Evolutionary conservation across 2,329 filamentous ascomycete genomes (phyloP).

Genomic region (Diplodia corticola): DNA sequence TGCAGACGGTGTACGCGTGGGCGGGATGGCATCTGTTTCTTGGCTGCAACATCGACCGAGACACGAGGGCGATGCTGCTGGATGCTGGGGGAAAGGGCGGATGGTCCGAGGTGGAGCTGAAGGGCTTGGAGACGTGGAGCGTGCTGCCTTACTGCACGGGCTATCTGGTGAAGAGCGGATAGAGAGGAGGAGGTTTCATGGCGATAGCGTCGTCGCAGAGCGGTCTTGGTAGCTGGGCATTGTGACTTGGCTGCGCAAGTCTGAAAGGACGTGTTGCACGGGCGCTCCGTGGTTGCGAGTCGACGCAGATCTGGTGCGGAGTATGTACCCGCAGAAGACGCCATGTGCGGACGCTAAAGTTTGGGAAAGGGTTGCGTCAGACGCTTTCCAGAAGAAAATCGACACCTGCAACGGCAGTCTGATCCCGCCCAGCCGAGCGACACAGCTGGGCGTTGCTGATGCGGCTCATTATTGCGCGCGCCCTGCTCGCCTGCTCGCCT

Average conservation of each 20-base stretch:
- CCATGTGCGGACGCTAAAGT: not conserved
- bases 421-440: slow-evolving; percentile 11
- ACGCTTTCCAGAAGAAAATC: not conserved
- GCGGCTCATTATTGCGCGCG: not conserved
- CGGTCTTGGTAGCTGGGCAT: not conserved
- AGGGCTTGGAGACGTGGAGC: slow-evolving; percentile 36
- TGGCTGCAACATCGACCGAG: slow-evolving; percentile 53
- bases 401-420: not conserved
- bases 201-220: not conserved
- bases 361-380: not conserved
- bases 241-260: not conserved
- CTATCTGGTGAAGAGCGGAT: slow-evolving; percentile 37
- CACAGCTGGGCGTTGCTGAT: too few species aligned
- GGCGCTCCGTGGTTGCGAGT: not conserved
- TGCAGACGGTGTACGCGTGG: slow-evolving; percentile 49
- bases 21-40: slow-evolving; percentile 55
- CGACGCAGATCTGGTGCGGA: not conserved
- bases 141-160: slow-evolving; percentile 41
- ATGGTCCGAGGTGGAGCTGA: slow-evolving; percentile 53
- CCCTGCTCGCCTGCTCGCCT: too few species aligned
- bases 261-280: not conserved
- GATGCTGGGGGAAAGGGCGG: slow-evolving; percentile 42
- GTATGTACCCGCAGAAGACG: not conserved
- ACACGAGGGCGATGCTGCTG: slow-evolving; percentile 48
- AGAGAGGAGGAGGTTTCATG: not conserved